phyloP scores from a whole-genome alignment of 805 yeast species.

The Candida quercuum region DNA sequence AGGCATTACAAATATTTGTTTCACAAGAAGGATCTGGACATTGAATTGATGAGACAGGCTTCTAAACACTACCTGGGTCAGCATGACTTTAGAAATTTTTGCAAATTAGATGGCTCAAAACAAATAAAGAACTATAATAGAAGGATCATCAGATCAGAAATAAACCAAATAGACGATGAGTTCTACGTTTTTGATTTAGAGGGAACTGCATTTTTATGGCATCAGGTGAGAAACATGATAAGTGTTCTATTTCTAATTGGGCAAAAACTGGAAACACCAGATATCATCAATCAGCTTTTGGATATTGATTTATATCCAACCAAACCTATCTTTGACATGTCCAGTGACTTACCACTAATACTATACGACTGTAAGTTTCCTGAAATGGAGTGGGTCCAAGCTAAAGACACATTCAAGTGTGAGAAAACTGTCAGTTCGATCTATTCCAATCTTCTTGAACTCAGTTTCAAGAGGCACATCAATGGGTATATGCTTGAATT shows the following conservation, averaged over 20 bases:
- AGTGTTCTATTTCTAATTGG: constrained; percentile 79
- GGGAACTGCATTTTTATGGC: constrained; percentile 95
- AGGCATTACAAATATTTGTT: constrained; percentile 87
- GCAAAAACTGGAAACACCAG: constrained; percentile 62
- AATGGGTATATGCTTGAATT: constrained; percentile 25
- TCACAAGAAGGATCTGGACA: constrained; percentile 45
- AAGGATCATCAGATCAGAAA: constrained; percentile 48
- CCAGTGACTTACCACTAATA: constrained; percentile 81
- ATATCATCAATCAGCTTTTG: constrained; percentile 51
- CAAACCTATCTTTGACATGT: constrained; percentile 83
- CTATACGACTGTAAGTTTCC: constrained; percentile 80
- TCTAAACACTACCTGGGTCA: constrained; percentile 60
- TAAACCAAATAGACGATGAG: constrained; percentile 35
- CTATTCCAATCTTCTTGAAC: constrained; percentile 48
- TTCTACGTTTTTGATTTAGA: constrained; percentile 67
- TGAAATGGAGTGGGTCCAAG: constrained; percentile 56
- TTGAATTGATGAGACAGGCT: constrained; percentile 64
- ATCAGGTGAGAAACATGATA: constrained; percentile 95
- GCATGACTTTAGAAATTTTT: constrained; percentile 91
- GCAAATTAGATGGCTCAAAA: constrained; percentile 91
- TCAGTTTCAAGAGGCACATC: constrained; percentile 51
- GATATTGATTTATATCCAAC: constrained; percentile 52
- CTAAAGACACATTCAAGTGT: constrained; percentile 30
- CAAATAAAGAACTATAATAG: constrained; percentile 81
- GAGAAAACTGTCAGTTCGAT: constrained; percentile 38